phyloP scores from a whole-genome alignment of 306 rosid genomes.

The Cicer yamashitae region DNA sequence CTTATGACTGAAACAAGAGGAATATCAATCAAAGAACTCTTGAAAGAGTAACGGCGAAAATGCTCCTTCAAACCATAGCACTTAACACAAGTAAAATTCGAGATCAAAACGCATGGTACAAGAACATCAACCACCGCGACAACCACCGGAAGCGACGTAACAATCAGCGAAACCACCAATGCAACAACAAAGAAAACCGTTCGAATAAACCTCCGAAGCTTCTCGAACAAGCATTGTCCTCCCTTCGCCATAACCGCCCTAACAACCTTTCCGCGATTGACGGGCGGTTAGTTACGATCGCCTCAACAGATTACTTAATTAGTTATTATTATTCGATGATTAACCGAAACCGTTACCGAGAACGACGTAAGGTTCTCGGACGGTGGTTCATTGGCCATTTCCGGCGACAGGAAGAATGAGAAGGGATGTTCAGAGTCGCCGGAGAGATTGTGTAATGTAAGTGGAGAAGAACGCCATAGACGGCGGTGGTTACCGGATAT shows the following conservation, averaged over 20 bases:
- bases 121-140: constrained; percentile 78
- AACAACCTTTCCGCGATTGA: constrained; percentile 33
- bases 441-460: neutral
- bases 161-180: constrained; percentile 79
- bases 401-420: constrained; percentile 44
- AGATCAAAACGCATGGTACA: constrained; percentile 75
- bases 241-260: constrained; percentile 77
- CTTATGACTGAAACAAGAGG: constrained; percentile 88
- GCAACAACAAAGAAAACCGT: constrained; percentile 87
- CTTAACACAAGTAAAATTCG: constrained; percentile 77
- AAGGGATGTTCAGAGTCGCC: constrained; percentile 36
- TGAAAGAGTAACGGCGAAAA: constrained; percentile 83
- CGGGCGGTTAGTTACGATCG: constrained; percentile 45
- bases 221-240: constrained; percentile 66
- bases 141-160: constrained; percentile 82
- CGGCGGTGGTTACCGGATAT: neutral
- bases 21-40: constrained; percentile 85
- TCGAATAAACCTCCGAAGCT: constrained; percentile 70
- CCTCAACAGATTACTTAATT: constrained; percentile 29
- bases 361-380: constrained; percentile 36
- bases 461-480: constrained; percentile 47
- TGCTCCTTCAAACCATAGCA: constrained; percentile 75
- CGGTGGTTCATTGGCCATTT: constrained; percentile 56
- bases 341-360: constrained; percentile 22
- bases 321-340: constrained; percentile 3